Conservation (phyloP, 331 rosid genomes). For the Telfairia occidentalis region DNA sequence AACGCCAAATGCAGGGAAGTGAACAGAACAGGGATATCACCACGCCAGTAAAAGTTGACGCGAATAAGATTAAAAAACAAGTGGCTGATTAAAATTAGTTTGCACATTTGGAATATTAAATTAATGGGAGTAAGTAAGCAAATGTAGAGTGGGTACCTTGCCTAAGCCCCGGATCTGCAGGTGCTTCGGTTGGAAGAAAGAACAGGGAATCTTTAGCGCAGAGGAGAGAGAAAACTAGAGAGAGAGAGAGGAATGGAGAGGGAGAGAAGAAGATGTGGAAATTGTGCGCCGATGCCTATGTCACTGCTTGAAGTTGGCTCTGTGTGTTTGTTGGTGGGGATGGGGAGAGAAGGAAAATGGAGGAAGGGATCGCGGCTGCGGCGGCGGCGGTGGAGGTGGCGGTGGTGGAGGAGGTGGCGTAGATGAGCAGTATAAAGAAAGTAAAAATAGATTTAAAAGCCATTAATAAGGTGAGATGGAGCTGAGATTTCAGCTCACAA, state of each 20-base stretch:
- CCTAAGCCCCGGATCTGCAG: conserved; percentile 45
- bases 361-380: neutral
- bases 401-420: conserved; percentile 26
- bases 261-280: neutral
- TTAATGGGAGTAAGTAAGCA: neutral
- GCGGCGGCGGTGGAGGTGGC: neutral
- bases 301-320: conserved; percentile 12
- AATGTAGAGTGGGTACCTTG: conserved; percentile 26
- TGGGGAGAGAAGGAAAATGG: neutral
- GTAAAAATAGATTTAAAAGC: conserved; percentile 8
- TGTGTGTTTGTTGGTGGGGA: conserved; percentile 7
- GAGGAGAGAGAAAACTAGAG: conserved; percentile 4
- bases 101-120: neutral
- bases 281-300: neutral
- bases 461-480: conserved; percentile 49
- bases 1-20: conserved; percentile 27
- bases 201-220: conserved; percentile 39
- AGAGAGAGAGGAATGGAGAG: neutral
- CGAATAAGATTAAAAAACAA: conserved; percentile 1
- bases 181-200: conserved; percentile 62
- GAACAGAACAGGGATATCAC: conserved; percentile 11
- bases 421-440: conserved; percentile 29
- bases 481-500: conserved; percentile 43
- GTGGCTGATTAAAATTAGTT: neutral
- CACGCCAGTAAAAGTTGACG: conserved; percentile 24